Evolutionary conservation across 2,329 filamentous ascomycete species (phyloP), one percentile per base, ranked within the genome.

Genomic region (Fusarium napiforme): DNA sequence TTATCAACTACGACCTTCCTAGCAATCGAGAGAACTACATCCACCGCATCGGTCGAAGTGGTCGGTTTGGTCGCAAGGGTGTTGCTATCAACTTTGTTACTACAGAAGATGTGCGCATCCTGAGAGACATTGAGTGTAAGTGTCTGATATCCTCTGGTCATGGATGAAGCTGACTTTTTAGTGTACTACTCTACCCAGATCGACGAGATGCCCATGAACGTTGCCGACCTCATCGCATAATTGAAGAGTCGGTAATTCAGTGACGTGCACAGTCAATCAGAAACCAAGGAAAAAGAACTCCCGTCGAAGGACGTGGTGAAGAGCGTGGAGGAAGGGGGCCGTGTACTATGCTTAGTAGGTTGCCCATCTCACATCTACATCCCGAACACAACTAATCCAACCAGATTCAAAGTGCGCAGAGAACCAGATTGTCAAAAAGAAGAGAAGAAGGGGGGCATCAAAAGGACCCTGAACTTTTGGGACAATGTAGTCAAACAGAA

Each of bases 1-100:
- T 99, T 71, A 99, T 99, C 88, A 99, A 99, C 87, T 99, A 99
- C 84, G 96, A 99, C 82, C 87, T 99, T 67, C 96, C 96, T 7
- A 96, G 93, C 84, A 98, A 99, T 85, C 95, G 96, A 88, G 96
- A 99, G 85, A 99, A 99, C 87, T 99, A 99, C 84, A 98, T 99
- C 83, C 96, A 99, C 87, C 93, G 96, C 78, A 99, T 99, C 79
- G 96, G 96, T 81, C 92, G 96, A 81, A 96, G 94, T 81, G 96
- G 96, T 78, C 91, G 96, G 77, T 99, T 99, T 79, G 96, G 96
- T 79, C 91, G 96, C 79, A 99, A 99, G 87, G 96, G 96, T 89
- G 96, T 99, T 75, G 96, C 96, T 42, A 99, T 99, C 88, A 99
- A 99, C 87, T 99, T 99, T 81, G 96, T 99, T 75, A 99, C 96